Base-by-base conservation (phyloP, 192 early-diverging fungal species). In the Funneliformis geosporum region DNA sequence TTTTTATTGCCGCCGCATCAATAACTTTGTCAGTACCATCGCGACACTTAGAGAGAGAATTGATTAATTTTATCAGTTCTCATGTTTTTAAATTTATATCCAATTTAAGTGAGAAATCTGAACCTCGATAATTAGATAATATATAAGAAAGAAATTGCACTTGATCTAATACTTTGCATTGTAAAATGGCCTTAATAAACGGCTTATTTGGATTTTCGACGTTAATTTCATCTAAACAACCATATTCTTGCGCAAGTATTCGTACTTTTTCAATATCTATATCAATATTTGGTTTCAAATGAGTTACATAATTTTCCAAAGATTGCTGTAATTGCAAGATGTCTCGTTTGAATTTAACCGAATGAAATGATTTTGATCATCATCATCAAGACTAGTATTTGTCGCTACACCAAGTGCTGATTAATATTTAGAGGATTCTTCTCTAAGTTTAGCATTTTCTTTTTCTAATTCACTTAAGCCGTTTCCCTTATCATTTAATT, bases 341-440 rank as follows among this genome's bases (percentile, higher is more conserved):
- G 40, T 68, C 66, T 1, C 5, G 3, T 68, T 8, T 8, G 7
- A 68, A 39, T 42, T 40, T 28, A 42, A 28, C 66, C 8, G 66
- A 28, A 39, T 38, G 3, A 68, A 28, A 39, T 38, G 3, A 68
- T 68, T 39, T 38, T 21, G 33, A n/a, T 68, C 66, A 21, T 40
- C 12, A 68, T 68, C 33, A 0, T 4, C 66, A 38, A 68, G 33
- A 40, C 33, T 38, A 40, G 7, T 38, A 68, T 39, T 68, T 68
- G 66, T 68, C 8, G 66, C 66, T 18, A 38, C 33, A 68, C 66
- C 66, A 38, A 68, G 33, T 7, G 66, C 66, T 38, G 66, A 28
- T 68, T 68, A 38, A 68, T 68, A 68, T 68, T 68, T 68, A 38
- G 33, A 38, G 11, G 66, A 12, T 4, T 68, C 66, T n/a, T 42